Evolutionary conservation across 2,329 filamentous ascomycete species (phyloP), one percentile per base, ranked within the genome.

Genomic region (Xylariales sp.): DNA sequence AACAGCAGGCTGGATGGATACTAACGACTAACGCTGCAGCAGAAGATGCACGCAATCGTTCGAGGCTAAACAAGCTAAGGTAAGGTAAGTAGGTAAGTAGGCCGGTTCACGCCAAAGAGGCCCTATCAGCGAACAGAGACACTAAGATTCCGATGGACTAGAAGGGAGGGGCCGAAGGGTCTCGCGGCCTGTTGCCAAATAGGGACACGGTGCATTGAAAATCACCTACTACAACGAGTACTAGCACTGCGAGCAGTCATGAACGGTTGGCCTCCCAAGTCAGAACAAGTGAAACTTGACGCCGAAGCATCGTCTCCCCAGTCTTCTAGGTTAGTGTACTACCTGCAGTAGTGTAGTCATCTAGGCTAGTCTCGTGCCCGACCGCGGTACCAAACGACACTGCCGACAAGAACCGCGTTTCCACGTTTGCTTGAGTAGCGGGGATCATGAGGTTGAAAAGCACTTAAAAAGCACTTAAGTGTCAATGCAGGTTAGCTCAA

Each of bases 281-380:
- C 18, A 56, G 61, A 67, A 43, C 30, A 7, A 46, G 50, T 45
- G 30, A 56, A 64, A 67, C 65, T 32, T 45, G 30, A 41, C 46
- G 12, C 34, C 46, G 56, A 56, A 30, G 50, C 34, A 23, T 23
- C 41, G 30, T 49, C 43, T 36, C 48, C 30, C 54, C 39, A 56
- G 54, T 16, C 23, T 46, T 50, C 32, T 55, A n/a, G n/a, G n/a
- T n/a, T n/a, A 14, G 39, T 43, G 32, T 45, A 39, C 23, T 23
- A 23, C 23, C 23, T 23, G 23, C 23, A 23, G 23, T 23, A 23
- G 23, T 23, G 23, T 23, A 23, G 23, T 23, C 23, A 23, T 23
- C 23, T 23, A 23, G 23, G 34, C 3, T 36, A 63, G 64, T 50
- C 61, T 69, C 68, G 68, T 69, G 61, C 32, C 68, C 68, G 43